Evolutionary conservation across 352 stramenopile species (phyloP).

Genomic region (Hyaloperonospora brassicae): DNA sequence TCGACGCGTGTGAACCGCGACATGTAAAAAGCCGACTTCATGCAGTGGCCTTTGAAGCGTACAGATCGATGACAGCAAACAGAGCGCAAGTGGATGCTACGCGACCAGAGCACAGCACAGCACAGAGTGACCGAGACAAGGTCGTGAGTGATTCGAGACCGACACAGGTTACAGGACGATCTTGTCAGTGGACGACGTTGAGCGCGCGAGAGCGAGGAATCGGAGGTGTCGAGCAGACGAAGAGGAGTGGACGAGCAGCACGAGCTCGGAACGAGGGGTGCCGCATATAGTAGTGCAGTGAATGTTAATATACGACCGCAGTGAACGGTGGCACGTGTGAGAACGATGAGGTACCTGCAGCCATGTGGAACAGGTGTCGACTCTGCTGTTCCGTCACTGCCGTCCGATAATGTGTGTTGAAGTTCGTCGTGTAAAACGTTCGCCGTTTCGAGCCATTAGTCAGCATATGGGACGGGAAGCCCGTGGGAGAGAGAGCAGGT

Average conservation of each 20-base stretch:
- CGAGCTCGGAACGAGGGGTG: neutral
- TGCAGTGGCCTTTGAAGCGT: conserved; percentile 7
- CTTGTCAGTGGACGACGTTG: neutral
- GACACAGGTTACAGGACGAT: too few relatives aligned
- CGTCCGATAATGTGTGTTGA: too few relatives aligned
- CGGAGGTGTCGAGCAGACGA: neutral
- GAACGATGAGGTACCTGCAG: too few relatives aligned
- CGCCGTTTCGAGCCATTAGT: too few relatives aligned
- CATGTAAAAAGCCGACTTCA: conserved; percentile 26
- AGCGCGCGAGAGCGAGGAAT: neutral
- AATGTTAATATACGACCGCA: conserved; percentile 4
- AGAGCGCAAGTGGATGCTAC: neutral
- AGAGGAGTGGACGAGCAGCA: neutral
- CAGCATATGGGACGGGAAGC: too few relatives aligned
- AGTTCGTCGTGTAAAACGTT: too few relatives aligned
- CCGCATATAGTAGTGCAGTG: neutral
- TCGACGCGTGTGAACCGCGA: conserved; percentile 67
- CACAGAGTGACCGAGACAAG: too few relatives aligned
- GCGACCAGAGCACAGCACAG: too few relatives aligned
- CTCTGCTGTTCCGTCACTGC: too few relatives aligned
- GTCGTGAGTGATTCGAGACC: too few relatives aligned
- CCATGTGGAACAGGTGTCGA: too few relatives aligned
- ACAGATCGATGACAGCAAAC: conserved; percentile 7
- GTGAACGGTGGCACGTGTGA: neutral
- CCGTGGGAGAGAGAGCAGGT: too few relatives aligned